A percentile compares a stretch with the other conserved stretches of the same genome.
These are phyloP conservation scores for Phlyctochytrium bullatum DNA, from an alignment of 192 early-diverging fungal species.

Conservation along the genomic window DNA sequence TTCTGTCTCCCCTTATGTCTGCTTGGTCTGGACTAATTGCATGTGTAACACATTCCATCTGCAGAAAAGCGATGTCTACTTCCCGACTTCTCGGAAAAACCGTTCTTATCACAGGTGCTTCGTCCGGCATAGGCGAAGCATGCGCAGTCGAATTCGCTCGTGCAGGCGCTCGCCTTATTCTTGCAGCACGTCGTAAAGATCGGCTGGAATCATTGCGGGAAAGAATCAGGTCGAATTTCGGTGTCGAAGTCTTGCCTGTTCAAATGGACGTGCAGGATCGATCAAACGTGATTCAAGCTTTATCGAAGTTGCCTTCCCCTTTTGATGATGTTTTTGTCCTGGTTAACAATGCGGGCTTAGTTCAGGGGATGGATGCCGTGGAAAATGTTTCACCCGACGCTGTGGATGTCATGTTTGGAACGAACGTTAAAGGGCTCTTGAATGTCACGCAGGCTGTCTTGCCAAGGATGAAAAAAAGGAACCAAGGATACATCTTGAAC, in stretches of 20 bases:
- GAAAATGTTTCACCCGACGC: conserved; percentile 55
- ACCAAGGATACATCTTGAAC: conserved; percentile 80
- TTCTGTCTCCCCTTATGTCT: no score
- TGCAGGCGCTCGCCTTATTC: conserved; percentile 56
- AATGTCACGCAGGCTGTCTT: conserved; percentile 76
- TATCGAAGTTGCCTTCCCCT: conserved; percentile 47
- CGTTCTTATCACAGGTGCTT: conserved; percentile 29
- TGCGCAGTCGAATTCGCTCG: conserved; percentile 66
- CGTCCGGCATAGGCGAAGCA: conserved; percentile 48
- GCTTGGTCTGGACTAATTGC: no score
- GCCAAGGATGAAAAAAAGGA: conserved; percentile 68
- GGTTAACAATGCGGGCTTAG: conserved; percentile 82
- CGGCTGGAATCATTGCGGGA: conserved; percentile 57
- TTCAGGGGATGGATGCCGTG: conserved; percentile 67
- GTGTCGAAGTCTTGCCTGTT: conserved; percentile 55
- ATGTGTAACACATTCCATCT: no score
- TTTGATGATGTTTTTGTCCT: conserved; percentile 73
- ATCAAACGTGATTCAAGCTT: conserved; percentile 31
- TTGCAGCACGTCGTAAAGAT: conserved; percentile 50
- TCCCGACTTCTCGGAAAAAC: no score
- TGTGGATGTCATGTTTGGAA: conserved; percentile 80
- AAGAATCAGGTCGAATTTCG: conserved; percentile 47
- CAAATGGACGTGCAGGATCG: conserved; percentile 72
- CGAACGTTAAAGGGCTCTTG: conserved; percentile 89
- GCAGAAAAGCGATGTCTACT: no score